phyloP scores from a whole-genome alignment of 768 basidiomycete species.

The Glaciozyma antarctica region DNA sequence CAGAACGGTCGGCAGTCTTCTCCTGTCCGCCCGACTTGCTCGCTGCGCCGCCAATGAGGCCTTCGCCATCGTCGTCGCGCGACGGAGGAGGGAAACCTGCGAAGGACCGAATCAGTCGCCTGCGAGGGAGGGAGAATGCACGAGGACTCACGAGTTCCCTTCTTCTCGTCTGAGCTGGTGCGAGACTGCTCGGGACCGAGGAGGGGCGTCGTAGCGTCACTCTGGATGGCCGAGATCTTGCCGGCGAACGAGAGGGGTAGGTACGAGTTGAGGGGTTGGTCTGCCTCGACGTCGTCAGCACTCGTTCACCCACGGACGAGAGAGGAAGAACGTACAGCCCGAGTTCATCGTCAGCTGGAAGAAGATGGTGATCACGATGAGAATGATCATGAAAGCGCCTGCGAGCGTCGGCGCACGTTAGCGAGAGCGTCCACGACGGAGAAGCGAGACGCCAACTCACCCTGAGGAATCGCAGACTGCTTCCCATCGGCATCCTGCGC shows the following conservation, averaged over 20 bases:
- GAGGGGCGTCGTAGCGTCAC: neutral
- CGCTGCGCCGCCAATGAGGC: conserved; percentile 18
- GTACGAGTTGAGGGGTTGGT: conserved; percentile 61
- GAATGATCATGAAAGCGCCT: conserved; percentile 62
- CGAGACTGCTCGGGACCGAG: neutral
- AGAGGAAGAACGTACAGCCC: conserved; percentile 45
- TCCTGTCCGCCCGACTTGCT: neutral
- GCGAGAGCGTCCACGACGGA: neutral
- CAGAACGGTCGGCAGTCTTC: neutral
- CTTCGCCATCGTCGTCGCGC: conserved; percentile 23
- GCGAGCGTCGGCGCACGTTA: neutral
- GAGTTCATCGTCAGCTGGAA: conserved; percentile 64
- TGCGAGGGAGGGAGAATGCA: no score
- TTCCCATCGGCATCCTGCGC: conserved; percentile 50
- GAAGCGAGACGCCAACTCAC: conserved; percentile 31
- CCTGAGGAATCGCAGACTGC: conserved; percentile 59
- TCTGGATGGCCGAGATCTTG: conserved; percentile 46
- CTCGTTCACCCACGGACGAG: no score
- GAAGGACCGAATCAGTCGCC: neutral
- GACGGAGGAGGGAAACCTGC: conserved; percentile 21
- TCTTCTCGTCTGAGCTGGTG: conserved; percentile 17
- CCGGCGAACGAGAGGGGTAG: conserved; percentile 74
- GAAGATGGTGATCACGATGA: conserved; percentile 73
- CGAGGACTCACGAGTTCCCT: conserved; percentile 13
- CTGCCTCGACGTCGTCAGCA: no score